phyloP scores from a whole-genome alignment of 2,329 filamentous ascomycete species.

The Trichophyton benhamiae region DNA sequence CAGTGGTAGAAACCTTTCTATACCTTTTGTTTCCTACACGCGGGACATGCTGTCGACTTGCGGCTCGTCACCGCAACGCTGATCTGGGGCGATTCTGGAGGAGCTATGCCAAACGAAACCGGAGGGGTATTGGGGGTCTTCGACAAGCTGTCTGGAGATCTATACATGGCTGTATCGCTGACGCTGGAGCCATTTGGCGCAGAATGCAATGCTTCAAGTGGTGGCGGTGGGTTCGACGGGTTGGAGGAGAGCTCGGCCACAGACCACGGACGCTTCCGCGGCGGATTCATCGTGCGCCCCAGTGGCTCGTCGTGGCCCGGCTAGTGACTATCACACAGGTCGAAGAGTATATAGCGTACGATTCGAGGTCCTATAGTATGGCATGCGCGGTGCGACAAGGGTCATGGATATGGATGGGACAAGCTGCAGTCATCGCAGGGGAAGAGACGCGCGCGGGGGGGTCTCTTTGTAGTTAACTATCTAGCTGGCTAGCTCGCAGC shows the following conservation, averaged over 20 bases:
- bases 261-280: constrained; percentile 10
- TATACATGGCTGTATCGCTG: constrained; percentile 2
- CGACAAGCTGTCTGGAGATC: constrained; percentile 7
- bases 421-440: constrained; percentile 2
- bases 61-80: constrained; percentile 19
- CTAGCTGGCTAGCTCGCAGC: not conserved
- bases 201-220: not conserved
- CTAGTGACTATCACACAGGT: not conserved
- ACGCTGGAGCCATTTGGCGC: not conserved
- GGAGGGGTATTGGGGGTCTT: constrained; percentile 7
- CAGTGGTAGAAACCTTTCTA: not conserved
- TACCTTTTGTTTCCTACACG: constrained; percentile 42
- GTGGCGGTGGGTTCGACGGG: not conserved
- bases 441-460: not conserved
- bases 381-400: constrained; percentile 1
- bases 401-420: constrained; percentile 1
- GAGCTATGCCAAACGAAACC: not conserved
- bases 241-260: constrained; percentile 7
- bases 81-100: constrained; percentile 1
- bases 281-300: constrained; percentile 6
- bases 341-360: not conserved
- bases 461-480: not conserved
- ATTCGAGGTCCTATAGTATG: not conserved
- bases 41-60: constrained; percentile 37
- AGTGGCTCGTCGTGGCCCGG: not conserved